Percentiles rank a stretch among this genome's conserved stretches.
These are phyloP conservation scores for Hypoxylon intermedium DNA, from an alignment of 495 filamentous ascomycete genomes.

Conservation along the genomic window DNA sequence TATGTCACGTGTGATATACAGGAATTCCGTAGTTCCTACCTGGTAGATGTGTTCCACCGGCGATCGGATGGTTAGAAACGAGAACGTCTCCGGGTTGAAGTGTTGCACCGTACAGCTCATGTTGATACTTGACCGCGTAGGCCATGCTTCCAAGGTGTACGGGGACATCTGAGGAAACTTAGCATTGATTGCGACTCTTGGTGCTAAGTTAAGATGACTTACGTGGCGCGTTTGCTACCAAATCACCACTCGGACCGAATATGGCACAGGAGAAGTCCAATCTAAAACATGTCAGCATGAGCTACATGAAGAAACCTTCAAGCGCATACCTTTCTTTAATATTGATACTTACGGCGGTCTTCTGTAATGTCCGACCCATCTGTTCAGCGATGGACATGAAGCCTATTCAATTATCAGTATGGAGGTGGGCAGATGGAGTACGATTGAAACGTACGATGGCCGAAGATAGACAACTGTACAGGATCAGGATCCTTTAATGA, in stretches of 20 bases:
- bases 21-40: too few species aligned
- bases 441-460: too few species aligned
- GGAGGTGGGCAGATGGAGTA: too few species aligned
- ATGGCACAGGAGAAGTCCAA: constrained; percentile 95
- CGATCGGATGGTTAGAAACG: constrained; percentile 86
- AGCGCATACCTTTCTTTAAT: constrained; percentile 98
- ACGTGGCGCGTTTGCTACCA: constrained; percentile 94
- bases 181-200: too few species aligned
- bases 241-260: constrained; percentile 82
- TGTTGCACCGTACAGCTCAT: constrained; percentile 6
- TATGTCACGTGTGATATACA: too few species aligned
- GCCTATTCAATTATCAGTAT: too few species aligned
- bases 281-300: too few species aligned
- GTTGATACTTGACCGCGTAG: constrained; percentile 28
- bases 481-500: constrained; percentile 48
- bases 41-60: constrained; percentile 80
- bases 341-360: constrained; percentile 94
- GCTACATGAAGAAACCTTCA: too few species aligned
- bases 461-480: constrained; percentile 92
- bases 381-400: constrained; percentile 99
- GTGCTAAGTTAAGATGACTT: too few species aligned
- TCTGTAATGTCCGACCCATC: constrained; percentile 92
- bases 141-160: constrained; percentile 47
- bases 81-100: constrained; percentile 31
- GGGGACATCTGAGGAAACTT: too few species aligned